Evolutionary conservation across 1,139 yeast genomes (phyloP), one percentile per base, ranked within the genome.

Genomic region (Candida pseudoviswanathii): DNA sequence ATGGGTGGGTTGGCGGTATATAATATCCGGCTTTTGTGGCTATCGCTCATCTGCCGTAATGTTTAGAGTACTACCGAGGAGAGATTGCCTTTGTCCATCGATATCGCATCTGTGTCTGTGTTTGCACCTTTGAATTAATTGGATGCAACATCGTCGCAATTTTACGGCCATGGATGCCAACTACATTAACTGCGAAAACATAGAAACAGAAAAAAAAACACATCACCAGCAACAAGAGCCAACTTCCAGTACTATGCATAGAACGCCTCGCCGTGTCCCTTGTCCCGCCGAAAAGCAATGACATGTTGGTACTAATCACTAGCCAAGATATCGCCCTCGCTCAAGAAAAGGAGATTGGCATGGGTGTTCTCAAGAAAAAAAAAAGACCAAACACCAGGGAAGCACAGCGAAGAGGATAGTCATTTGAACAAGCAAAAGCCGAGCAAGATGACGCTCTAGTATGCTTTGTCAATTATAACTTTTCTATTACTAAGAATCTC

Each of bases 111-210:
- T 16, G 16, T 16, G 16, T 16, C 16, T 16, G 16, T 16, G 16
- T 16, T 16, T 16, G 16, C 16, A 16, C 16, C 16, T 16, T 16
- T 16, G 16, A 16, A 16, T 27, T 30, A 10, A 16, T 30, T 40
- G 26, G 34, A 29, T 40, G 43, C 43, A 40, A 40, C 43, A 24
- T 6, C 30, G 43, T 40, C 43, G 43, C 43, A 40, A 29, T 40
- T 40, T 40, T 40, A 40, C 43, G 43, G 33, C 24, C 2, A 24
- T 4, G 8, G 31, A 38, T 38, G 31, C 26, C 21, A 38, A 38
- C 29, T 38, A 25, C 8, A 22, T 39, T n/a, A 37, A 24, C 27
- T 24, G 27, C 40, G 21, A 24, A 22, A 37, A 37, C 22, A 32
- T 16, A 32, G 36, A 6, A 5, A 6, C 30, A 27, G 37, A 33